phyloP scores from a whole-genome alignment of 106 monocot genomes.

The Narthecium ossifragum region DNA sequence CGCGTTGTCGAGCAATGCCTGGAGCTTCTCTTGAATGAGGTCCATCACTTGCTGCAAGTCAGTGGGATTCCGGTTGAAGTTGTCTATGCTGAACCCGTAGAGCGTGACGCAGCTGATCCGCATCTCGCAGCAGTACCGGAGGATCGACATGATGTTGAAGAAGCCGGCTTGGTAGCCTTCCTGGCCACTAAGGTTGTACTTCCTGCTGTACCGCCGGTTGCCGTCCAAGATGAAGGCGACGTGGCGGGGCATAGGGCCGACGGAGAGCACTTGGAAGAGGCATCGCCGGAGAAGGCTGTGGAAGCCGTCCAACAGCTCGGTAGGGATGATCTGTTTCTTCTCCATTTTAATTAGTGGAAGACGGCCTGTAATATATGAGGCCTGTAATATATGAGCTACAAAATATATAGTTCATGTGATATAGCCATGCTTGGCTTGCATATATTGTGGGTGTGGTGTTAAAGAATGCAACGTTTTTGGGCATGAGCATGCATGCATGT shows the following conservation, averaged over 20 bases:
- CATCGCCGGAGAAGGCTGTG: constrained; percentile 10
- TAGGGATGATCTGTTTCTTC: neutral
- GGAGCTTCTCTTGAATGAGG: constrained; percentile 36
- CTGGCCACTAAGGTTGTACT: neutral
- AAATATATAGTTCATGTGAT: too few species aligned
- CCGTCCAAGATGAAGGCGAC: constrained; percentile 59
- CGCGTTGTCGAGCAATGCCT: constrained; percentile 22
- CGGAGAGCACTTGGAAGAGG: constrained; percentile 26
- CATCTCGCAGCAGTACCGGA: constrained; percentile 42
- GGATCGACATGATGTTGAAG: constrained; percentile 13
- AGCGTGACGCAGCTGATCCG: constrained; percentile 30
- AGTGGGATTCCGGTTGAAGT: constrained; percentile 33
- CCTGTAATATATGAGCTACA: too few species aligned
- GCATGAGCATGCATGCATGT: too few species aligned
- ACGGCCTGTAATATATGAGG: too few species aligned
- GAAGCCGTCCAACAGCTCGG: neutral
- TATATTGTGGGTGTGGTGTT: too few species aligned
- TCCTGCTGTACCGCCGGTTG: constrained; percentile 38
- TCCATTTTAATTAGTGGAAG: too few species aligned
- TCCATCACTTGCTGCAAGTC: constrained; percentile 33
- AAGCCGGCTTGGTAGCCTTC: constrained; percentile 22
- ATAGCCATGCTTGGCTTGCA: too few species aligned
- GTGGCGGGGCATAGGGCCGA: constrained; percentile 33
- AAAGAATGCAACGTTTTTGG: too few species aligned
- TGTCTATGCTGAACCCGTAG: constrained; percentile 55